Base-by-base conservation (phyloP, 2,329 filamentous ascomycete species). In the Helotiales sp. region DNA sequence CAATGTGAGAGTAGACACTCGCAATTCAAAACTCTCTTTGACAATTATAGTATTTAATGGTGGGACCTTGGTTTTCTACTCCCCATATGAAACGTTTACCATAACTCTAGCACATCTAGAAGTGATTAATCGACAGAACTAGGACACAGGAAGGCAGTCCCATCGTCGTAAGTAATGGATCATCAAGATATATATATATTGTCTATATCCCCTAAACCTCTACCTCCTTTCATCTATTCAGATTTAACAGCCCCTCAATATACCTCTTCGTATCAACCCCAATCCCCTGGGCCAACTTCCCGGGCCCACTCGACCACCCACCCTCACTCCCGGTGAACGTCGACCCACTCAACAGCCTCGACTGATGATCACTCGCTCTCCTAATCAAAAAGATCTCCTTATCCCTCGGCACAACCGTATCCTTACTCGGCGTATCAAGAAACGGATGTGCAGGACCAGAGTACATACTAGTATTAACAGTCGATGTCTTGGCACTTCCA, bases 221-320 rank as follows among this genome's bases (percentile, higher is more conserved):
- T 24, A 25, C 36, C 6, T 7, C 22, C 7, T n/a, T n/a, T n/a
- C n/a, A 69, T 44, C 65, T 52, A 58, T 63, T 67, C 7, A 91
- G 71, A 67, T 80, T 90, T 71, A 92, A 74, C 55, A 93, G 70
- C 1, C 85, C 85, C 71, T 92, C 89, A 3, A 92, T 84, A 71
- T 92, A 92, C 69, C 81, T 82, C 71, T 86, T 81, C 29, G 89
- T 90, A 76, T 93, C 89, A 31, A 92, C 80, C 0, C 89, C 89
- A 62, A 93, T 90, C 0, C 89, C 89, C 67, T 90, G 86, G 0
- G 83, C 85, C 63, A 91, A 72, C 55, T 81, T 81, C 19, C 79
- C 81, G 1, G 85, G 82, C 2, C 83, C 83, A 24, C 81, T 82
- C 44, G 79, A 66, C 78, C 82, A 76, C 56, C 79, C 67, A 47